Evolutionary conservation across 2,329 filamentous ascomycete genomes (phyloP).

Genomic region (Colletotrichum sp.): DNA sequence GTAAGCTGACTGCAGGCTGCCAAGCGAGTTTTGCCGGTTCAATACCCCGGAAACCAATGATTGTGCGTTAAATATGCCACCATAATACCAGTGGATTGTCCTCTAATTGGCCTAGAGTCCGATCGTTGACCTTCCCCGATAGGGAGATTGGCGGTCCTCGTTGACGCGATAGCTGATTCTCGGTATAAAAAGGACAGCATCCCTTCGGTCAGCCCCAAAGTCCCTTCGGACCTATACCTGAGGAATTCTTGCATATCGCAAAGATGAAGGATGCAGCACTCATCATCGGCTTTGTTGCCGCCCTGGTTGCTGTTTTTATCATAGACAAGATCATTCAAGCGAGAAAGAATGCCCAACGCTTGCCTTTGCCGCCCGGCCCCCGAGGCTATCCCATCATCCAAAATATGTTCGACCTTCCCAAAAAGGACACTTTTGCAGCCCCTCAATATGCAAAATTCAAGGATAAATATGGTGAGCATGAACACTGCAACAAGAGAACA

Average conservation of each 20-base stretch:
- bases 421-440: constrained; percentile 29
- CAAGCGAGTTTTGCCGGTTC: not conserved
- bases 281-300: not conserved
- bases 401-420: constrained; percentile 49
- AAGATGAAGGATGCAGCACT: not conserved
- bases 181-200: not conserved
- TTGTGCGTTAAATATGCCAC: not conserved
- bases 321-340: not conserved
- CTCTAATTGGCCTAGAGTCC: not conserved
- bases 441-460: constrained; percentile 38
- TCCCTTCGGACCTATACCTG: not conserved
- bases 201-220: not conserved
- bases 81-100: not conserved
- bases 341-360: not conserved
- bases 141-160: not conserved
- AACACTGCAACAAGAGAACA: not conserved
- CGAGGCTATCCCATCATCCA: constrained; percentile 44
- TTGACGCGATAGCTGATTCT: not conserved
- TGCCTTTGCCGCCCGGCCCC: constrained; percentile 27
- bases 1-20: not conserved
- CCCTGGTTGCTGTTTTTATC: not conserved
- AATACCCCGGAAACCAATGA: not conserved
- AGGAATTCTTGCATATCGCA: not conserved
- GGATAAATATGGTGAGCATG: constrained; percentile 27
- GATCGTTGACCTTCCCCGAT: not conserved